Base-by-base conservation (phyloP, 192 early-diverging fungal species). In the Rhizophagus clarus region DNA sequence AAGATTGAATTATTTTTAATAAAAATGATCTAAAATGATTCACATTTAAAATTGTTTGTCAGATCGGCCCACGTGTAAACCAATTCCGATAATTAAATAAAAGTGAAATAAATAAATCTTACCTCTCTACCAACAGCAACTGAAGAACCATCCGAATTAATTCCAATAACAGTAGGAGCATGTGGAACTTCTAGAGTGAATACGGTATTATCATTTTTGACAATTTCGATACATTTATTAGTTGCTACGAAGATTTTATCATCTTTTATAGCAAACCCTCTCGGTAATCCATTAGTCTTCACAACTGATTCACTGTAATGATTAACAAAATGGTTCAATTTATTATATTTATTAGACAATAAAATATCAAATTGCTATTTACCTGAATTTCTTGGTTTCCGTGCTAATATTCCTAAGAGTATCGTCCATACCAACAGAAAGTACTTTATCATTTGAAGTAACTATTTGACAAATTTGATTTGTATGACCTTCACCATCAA, bases 361-460 rank as follows among this genome's bases (percentile, higher is more conserved):
- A 22, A 76, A 26, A 9, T 34, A 61, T n/a, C n/a, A 47, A 49
- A 47, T 60, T 31, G 47, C 8, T 62, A 45, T 22, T 26, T 81
- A 89, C 87, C 70, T 78, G 74, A 86, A 93, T 14, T 82, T 47
- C n/a, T 83, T 77, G 3, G 75, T 45, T 11, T 40, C 62, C 20
- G 75, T 37, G 8, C 61, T 74, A 61, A 89, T 82, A 28, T 72
- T 63, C 37, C 91, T 81, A 28, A 92, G 20, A 26, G 88, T 89
- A 83, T 97, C 94, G 76, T 96, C 95, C 92, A 95, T 93, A n/a
- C 90, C 93, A 20, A 83, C 84, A 20, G 92, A 88, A 72, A 92
- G 75, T 11, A 95, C 72, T 9, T 87, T 86, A 10, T 79, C 80
- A 17, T 82, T 88, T 15, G 80, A 76, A 29, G 72, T 68, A n/a